Evolutionary conservation across 371 early-diverging fungal genomes (phyloP).

Genomic region (Syncephalastrum racemosum): DNA sequence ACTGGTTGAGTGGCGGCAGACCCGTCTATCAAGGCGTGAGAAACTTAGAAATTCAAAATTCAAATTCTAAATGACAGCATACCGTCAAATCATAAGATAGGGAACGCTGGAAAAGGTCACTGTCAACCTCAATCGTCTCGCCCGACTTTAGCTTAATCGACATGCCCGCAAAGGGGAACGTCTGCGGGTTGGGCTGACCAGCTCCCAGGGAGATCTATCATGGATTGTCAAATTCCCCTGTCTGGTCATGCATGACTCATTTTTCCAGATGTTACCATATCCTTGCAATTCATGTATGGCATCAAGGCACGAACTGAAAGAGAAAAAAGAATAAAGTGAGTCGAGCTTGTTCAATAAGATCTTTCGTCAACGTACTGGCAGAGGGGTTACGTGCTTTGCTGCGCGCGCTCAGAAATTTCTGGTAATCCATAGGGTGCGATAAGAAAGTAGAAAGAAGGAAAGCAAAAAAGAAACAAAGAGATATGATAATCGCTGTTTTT

Average conservation of each 20-base stretch:
- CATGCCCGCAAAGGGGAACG: conserved; percentile 74
- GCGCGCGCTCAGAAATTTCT: conserved; percentile 23
- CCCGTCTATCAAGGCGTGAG: conserved; percentile 49
- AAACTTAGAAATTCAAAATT: background rate
- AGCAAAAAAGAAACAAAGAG: conserved; percentile 5
- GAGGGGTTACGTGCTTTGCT: conserved; percentile 30
- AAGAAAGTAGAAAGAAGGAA: conserved; percentile 6
- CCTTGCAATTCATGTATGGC: conserved; percentile 24
- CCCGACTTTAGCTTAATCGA: conserved; percentile 62
- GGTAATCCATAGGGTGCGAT: conserved; percentile 22
- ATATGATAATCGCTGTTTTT: conserved; percentile 3
- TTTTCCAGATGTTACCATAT: conserved; percentile 19
- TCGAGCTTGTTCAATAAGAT: background rate
- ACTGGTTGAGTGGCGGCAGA: conserved; percentile 58
- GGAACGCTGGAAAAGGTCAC: conserved; percentile 37
- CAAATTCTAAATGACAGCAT: conserved; percentile 11
- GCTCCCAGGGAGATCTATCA: conserved; percentile 64
- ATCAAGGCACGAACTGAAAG: conserved; percentile 25
- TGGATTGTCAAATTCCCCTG: background rate
- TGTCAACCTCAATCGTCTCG: conserved; percentile 49
- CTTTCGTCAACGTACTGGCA: conserved; percentile 14
- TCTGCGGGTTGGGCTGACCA: conserved; percentile 71
- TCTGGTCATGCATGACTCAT: background rate
- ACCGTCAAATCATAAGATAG: conserved; percentile 63
- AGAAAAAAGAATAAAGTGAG: background rate